Percentiles rank a stretch among this genome's conserved stretches.
phyloP scores from a whole-genome alignment of 1,284 basidiomycete genomes.

The Phylloboletellus chloephorus region DNA sequence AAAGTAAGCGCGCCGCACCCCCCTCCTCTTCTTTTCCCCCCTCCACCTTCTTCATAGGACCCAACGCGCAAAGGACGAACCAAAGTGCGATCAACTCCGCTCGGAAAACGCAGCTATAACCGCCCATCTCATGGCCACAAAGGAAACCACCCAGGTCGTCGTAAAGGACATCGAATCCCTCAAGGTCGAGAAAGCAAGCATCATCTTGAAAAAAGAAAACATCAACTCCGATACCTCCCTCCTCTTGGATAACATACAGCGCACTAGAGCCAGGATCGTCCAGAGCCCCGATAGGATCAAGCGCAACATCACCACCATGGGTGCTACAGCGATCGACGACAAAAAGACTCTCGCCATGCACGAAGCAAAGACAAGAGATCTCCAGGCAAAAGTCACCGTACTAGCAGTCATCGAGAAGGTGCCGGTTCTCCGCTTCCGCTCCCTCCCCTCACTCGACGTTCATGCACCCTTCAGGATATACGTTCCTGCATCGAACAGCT shows the following conservation, averaged over 20 bases:
- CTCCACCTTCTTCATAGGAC: slow-evolving; percentile 37
- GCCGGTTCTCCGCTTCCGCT: neutral
- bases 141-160: slow-evolving; percentile 56
- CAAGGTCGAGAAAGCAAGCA: slow-evolving; percentile 58
- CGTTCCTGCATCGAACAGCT: slow-evolving; percentile 64
- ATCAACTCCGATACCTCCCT: slow-evolving; percentile 54
- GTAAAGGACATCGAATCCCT: slow-evolving; percentile 59
- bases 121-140: slow-evolving; percentile 59
- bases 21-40: neutral
- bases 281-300: slow-evolving; percentile 84
- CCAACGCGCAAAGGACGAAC: slow-evolving; percentile 66
- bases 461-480: slow-evolving; percentile 49
- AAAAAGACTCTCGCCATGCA: slow-evolving; percentile 55
- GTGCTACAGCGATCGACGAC: slow-evolving; percentile 52
- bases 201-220: slow-evolving; percentile 59
- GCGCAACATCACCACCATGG: slow-evolving; percentile 72
- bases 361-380: slow-evolving; percentile 69
- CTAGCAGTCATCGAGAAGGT: slow-evolving; percentile 74
- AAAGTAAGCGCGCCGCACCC: slow-evolving; percentile 46
- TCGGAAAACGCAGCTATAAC: slow-evolving; percentile 59
- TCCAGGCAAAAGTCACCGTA: slow-evolving; percentile 67
- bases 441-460: neutral
- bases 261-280: slow-evolving; percentile 69
- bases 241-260: slow-evolving; percentile 52
- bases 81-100: slow-evolving; percentile 56